phyloP scores from a whole-genome alignment of 257 asterid species.

The Echium plantagineum region DNA sequence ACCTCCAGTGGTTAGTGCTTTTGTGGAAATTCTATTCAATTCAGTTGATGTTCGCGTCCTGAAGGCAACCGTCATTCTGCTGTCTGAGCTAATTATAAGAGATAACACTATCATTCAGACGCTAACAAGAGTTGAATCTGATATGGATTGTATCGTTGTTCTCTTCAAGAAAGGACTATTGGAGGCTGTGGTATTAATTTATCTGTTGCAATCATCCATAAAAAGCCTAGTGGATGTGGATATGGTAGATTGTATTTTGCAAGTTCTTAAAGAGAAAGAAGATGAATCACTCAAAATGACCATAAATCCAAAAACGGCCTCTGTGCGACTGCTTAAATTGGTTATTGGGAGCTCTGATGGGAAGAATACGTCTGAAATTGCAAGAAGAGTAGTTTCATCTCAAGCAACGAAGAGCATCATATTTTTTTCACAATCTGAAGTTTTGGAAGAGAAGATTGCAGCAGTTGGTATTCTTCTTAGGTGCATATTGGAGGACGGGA shows the following conservation, averaged over 20 bases:
- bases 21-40: slow-evolving; percentile 58
- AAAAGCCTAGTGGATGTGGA: slow-evolving; percentile 38
- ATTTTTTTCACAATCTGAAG: slow-evolving; percentile 35
- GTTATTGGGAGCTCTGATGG: slow-evolving; percentile 32
- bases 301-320: slow-evolving; percentile 45
- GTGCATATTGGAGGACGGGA: slow-evolving; percentile 63
- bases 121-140: slow-evolving; percentile 65
- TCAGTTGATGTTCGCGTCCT: slow-evolving; percentile 45
- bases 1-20: slow-evolving; percentile 57
- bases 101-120: slow-evolving; percentile 47
- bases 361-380: slow-evolving; percentile 17
- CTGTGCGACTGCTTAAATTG: slow-evolving; percentile 39
- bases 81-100: slow-evolving; percentile 53
- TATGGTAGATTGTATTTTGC: slow-evolving; percentile 36
- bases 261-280: slow-evolving; percentile 19
- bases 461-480: slow-evolving; percentile 55
- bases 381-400: slow-evolving; percentile 23
- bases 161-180: slow-evolving; percentile 60
- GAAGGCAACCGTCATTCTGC: slow-evolving; percentile 38
- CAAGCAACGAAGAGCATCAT: slow-evolving; percentile 27
- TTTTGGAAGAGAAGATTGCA: slow-evolving; percentile 39
- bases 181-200: slow-evolving; percentile 62
- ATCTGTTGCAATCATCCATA: slow-evolving; percentile 32
- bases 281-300: slow-evolving; percentile 22
- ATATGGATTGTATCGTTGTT: slow-evolving; percentile 48